These are phyloP conservation scores for Phaeophleospora eucalypticola DNA, from an alignment of 2,329 filamentous ascomycete species.

Conservation along the genomic window DNA sequence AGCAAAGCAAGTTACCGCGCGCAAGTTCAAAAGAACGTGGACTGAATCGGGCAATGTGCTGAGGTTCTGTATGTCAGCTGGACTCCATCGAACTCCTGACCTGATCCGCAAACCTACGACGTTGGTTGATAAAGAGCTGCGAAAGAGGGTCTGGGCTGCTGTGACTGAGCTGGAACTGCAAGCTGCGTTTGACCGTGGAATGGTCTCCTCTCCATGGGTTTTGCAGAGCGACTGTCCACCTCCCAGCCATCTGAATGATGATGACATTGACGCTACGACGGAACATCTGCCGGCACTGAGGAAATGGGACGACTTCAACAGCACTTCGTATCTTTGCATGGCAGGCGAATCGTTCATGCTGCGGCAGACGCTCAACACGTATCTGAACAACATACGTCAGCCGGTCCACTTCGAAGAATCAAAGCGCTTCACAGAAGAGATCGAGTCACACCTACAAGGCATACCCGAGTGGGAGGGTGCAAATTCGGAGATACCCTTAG, in stretches of 20 bases:
- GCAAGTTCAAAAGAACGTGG: constrained; percentile 54
- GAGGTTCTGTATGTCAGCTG: constrained; percentile 50
- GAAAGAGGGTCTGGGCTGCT: constrained; percentile 55
- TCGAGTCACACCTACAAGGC: constrained; percentile 26
- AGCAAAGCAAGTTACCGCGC: constrained; percentile 48
- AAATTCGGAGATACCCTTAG: constrained; percentile 14
- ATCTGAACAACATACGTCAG: constrained; percentile 32
- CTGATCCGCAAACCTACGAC: constrained; percentile 35
- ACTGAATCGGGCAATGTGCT: constrained; percentile 48
- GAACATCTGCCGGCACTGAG: constrained; percentile 21
- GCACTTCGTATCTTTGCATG: constrained; percentile 24
- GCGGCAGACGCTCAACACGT: constrained; percentile 25
- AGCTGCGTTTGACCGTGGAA: constrained; percentile 52
- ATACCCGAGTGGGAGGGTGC: constrained; percentile 25
- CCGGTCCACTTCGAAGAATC: constrained; percentile 29
- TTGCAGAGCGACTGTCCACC: constrained; percentile 48
- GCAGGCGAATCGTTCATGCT: constrained; percentile 25
- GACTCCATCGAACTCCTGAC: constrained; percentile 49
- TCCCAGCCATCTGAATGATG: constrained; percentile 50
- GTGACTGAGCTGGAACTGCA: constrained; percentile 56
- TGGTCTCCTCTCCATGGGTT: constrained; percentile 42
- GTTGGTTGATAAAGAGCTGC: constrained; percentile 50
- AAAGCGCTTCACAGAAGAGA: constrained; percentile 31
- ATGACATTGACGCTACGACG: constrained; percentile 37
- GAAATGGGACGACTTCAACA: constrained; percentile 24